phyloP scores from a whole-genome alignment of 2,329 filamentous ascomycete species.

The Monilinia aucupariae region DNA sequence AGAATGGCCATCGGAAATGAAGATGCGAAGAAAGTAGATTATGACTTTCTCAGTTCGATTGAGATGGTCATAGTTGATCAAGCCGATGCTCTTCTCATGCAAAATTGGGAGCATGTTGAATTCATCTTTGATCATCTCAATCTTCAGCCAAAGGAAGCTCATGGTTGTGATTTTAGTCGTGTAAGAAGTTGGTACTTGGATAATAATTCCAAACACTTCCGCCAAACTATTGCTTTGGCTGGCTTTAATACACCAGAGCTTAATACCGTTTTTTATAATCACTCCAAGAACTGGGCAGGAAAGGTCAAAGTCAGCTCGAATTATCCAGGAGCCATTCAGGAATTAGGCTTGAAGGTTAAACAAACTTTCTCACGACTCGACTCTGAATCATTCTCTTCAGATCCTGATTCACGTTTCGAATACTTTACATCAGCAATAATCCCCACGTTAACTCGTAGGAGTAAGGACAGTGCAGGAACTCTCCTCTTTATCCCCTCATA shows the following conservation, averaged over 20 bases:
- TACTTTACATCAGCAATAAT: conserved; percentile 83
- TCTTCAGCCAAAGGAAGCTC: conserved; percentile 78
- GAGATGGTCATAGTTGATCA: conserved; percentile 89
- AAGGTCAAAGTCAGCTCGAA: conserved; percentile 65
- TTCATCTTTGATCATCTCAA: conserved; percentile 91
- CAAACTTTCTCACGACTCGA: conserved; percentile 91
- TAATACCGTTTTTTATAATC: conserved; percentile 67
- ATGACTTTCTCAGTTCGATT: conserved; percentile 89
- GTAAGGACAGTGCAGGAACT: conserved; percentile 62
- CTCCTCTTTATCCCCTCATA: conserved; percentile 90
- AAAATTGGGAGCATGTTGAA: conserved; percentile 96
- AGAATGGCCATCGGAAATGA: conserved; percentile 82
- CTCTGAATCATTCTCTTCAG: conserved; percentile 59
- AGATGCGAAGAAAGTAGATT: conserved; percentile 62
- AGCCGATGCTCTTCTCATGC: conserved; percentile 89
- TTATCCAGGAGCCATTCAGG: conserved; percentile 67
- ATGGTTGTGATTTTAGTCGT: conserved; percentile 89
- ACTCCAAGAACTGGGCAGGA: conserved; percentile 76
- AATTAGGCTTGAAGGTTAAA: conserved; percentile 64
- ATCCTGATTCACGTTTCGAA: conserved; percentile 84
- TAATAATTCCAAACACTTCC: conserved; percentile 69
- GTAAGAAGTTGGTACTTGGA: conserved; percentile 93
- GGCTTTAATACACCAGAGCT: conserved; percentile 86
- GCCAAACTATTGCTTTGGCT: conserved; percentile 78
- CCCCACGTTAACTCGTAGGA: conserved; percentile 64